Percentiles rank a stretch among this genome's conserved stretches.
Conservation (phyloP, 345 rosid genomes). For the Clarkia xantiana region DNA sequence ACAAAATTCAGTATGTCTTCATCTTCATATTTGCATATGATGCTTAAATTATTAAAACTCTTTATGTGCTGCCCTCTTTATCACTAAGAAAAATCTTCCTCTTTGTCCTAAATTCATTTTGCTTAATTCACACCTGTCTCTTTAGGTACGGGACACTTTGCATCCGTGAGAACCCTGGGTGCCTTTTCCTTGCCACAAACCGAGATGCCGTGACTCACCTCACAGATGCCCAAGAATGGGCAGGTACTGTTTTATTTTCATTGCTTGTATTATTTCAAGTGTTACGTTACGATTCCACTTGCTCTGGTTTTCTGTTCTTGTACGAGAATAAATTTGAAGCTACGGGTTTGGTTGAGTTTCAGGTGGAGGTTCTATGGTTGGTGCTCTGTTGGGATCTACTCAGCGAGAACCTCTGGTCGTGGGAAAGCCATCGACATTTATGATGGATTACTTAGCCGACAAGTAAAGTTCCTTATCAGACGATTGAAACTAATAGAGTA, state of each 20-base stretch:
- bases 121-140: no score
- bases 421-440: conserved; percentile 94
- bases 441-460: conserved; percentile 91
- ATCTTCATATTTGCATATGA: neutral
- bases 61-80: no score
- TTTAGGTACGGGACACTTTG: conserved; percentile 87
- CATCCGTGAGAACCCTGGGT: conserved; percentile 85
- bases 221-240: conserved; percentile 97
- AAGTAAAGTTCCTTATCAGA: conserved; percentile 43
- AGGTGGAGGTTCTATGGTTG: conserved; percentile 99
- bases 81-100: no score
- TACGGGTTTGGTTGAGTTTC: conserved; percentile 11
- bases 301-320: no score
- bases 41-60: no score
- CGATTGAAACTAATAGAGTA: neutral
- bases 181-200: conserved; percentile 90
- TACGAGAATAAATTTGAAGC: no score
- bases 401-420: conserved; percentile 83
- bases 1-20: conserved; percentile 65
- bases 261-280: no score
- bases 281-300: no score
- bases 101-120: neutral
- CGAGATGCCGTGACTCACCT: conserved; percentile 90
- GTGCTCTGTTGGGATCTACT: conserved; percentile 67
- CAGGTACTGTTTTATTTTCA: conserved; percentile 29